Percentiles rank a stretch among this genome's conserved stretches.
These are phyloP conservation scores for Infundibulicybe gibba DNA, from an alignment of 768 basidiomycete genomes.

Conservation along the genomic window DNA sequence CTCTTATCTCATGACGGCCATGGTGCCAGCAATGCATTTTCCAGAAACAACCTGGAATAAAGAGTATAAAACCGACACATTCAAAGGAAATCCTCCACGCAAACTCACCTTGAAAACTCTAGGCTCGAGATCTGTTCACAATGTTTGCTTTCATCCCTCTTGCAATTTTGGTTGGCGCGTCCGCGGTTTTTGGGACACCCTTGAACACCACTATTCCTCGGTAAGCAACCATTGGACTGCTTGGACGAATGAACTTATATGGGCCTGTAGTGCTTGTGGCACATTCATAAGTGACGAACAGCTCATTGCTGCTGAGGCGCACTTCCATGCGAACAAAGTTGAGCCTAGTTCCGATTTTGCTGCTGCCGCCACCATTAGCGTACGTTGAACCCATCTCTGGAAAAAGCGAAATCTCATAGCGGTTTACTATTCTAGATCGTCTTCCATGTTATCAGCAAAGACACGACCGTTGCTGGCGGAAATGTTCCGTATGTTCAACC, in stretches of 20 bases:
- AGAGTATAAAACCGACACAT: too few relatives aligned
- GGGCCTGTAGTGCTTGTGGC: conserved; percentile 31
- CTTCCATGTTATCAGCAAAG: conserved; percentile 32
- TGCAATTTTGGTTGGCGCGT: conserved; percentile 20
- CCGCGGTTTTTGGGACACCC: conserved; percentile 22
- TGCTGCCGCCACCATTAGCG: conserved; percentile 13
- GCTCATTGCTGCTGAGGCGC: conserved; percentile 30
- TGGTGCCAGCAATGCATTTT: too few relatives aligned
- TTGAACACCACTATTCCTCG: conserved; percentile 13
- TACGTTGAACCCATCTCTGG: conserved; percentile 1
- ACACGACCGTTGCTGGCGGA: conserved; percentile 30
- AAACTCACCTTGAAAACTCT: too few relatives aligned
- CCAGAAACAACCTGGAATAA: too few relatives aligned
- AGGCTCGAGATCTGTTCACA: neutral
- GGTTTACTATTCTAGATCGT: conserved; percentile 24
- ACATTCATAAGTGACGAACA: conserved; percentile 30
- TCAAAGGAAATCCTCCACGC: too few relatives aligned
- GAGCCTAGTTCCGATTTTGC: conserved; percentile 9
- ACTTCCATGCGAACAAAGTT: conserved; percentile 38
- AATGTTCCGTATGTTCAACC: conserved; percentile 32
- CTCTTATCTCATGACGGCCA: too few relatives aligned
- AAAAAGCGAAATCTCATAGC: too few relatives aligned
- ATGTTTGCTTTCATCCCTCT: conserved; percentile 21
- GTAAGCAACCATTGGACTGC: neutral
- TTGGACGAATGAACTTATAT: neutral